Evolutionary conservation across 192 early-diverging fungal genomes (phyloP).

Genomic region (Coemansia aciculifera): DNA sequence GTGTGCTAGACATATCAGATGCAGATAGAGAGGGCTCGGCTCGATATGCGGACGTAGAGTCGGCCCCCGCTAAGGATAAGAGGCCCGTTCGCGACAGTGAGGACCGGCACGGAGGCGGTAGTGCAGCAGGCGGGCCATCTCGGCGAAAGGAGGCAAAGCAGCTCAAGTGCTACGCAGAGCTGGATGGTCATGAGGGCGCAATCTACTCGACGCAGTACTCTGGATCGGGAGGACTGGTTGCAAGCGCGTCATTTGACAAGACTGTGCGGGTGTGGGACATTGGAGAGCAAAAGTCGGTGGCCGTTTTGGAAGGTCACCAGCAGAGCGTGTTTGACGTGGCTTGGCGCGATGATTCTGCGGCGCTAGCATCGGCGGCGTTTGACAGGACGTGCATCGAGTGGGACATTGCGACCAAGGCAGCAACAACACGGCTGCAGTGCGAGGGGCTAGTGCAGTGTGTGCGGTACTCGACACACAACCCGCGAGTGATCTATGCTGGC

Average conservation of each 20-base stretch:
- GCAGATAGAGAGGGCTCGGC: conserved; percentile 18
- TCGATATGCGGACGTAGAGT: conserved; percentile 21
- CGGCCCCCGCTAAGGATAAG: conserved; percentile 26
- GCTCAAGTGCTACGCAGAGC: conserved; percentile 51
- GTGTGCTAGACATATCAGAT: conserved; percentile 13
- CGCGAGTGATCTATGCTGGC: conserved; percentile 59
- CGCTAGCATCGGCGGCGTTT: conserved; percentile 46
- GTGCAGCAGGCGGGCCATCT: conserved; percentile 15
- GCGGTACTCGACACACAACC: conserved; percentile 62
- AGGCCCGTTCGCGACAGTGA: conserved; percentile 29
- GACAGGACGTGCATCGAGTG: conserved; percentile 51
- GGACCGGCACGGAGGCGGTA: conserved; percentile 24
- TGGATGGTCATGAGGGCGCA: conserved; percentile 83
- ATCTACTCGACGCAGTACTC: conserved; percentile 91
- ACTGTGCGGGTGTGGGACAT: conserved; percentile 89
- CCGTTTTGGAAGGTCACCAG: conserved; percentile 60
- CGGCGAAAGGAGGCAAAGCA: conserved; percentile 50
- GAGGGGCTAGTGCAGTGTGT: conserved; percentile 49
- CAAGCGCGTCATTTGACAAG: conserved; percentile 93
- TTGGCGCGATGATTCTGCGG: conserved; percentile 40
- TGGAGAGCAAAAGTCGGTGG: conserved; percentile 47
- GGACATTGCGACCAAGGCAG: conserved; percentile 37
- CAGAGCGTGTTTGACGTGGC: conserved; percentile 55
- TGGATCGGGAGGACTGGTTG: conserved; percentile 75
- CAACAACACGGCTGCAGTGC: conserved; percentile 22